Conservation (phyloP, 345 rosid species). For the Theobroma cacao region DNA sequence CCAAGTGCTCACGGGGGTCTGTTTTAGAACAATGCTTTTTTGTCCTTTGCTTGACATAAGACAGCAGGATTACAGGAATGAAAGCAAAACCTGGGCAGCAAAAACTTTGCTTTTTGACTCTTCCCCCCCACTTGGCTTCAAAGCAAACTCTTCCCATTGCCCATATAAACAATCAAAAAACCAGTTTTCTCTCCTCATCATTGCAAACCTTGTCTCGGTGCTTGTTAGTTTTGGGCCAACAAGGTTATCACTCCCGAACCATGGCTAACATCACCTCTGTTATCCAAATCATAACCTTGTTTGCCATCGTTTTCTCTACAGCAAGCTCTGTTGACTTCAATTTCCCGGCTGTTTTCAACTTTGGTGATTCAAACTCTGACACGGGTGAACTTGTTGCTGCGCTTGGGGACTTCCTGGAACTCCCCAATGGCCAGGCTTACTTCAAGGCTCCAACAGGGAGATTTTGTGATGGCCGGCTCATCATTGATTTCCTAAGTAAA, state of each 20-base stretch:
- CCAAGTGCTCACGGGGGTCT: not conserved
- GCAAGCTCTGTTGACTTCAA: constrained; percentile 13
- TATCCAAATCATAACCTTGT: not conserved
- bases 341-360: constrained; percentile 44
- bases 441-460: constrained; percentile 36
- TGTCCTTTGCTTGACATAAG: not conserved
- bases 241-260: too few species aligned
- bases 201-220: not conserved
- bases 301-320: not conserved
- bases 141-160: not conserved
- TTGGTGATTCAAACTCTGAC: constrained; percentile 54
- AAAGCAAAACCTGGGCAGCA: not conserved
- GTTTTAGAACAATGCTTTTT: not conserved
- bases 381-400: constrained; percentile 47
- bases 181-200: not conserved
- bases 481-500: constrained; percentile 46
- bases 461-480: constrained; percentile 43
- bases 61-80: not conserved
- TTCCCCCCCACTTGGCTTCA: not conserved
- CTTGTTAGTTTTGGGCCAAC: not conserved
- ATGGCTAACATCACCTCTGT: not conserved
- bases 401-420: constrained; percentile 28
- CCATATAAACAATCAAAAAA: not conserved
- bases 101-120: not conserved
- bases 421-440: constrained; percentile 37